phyloP scores from a whole-genome alignment of 176 grass and related monocot genomes.

The Raddia distichophylla region DNA sequence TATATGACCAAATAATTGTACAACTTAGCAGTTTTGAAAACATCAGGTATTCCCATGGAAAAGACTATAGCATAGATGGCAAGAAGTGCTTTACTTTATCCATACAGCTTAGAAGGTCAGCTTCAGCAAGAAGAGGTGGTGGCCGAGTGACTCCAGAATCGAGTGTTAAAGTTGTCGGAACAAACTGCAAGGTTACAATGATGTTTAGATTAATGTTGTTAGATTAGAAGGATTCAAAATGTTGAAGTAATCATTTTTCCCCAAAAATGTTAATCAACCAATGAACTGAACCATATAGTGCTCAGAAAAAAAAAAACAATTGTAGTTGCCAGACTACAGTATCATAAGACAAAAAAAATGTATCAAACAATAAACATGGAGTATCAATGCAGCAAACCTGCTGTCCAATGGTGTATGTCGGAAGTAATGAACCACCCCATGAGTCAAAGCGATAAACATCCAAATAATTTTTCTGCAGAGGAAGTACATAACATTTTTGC shows the following conservation, averaged over 20 bases:
- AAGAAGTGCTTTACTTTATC: slow-evolving; percentile 69
- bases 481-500: slow-evolving; percentile 29
- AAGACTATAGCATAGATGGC: slow-evolving; percentile 29
- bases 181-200: slow-evolving; percentile 66
- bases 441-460: slow-evolving; percentile 95
- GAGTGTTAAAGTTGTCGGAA: slow-evolving; percentile 87
- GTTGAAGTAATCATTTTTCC: neutral
- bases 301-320: no score
- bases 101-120: slow-evolving; percentile 95
- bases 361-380: slow-evolving; percentile 22
- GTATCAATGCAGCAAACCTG: slow-evolving; percentile 58
- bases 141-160: slow-evolving; percentile 94
- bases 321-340: neutral
- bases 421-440: slow-evolving; percentile 92
- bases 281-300: slow-evolving; percentile 16
- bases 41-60: slow-evolving; percentile 17
- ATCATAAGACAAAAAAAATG: slow-evolving; percentile 24
- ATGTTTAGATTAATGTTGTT: slow-evolving; percentile 8
- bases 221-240: slow-evolving; percentile 14
- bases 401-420: slow-evolving; percentile 80
- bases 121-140: slow-evolving; percentile 95
- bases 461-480: slow-evolving; percentile 92
- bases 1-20: slow-evolving; percentile 31
- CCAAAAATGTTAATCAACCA: slow-evolving; percentile 10
- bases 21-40: slow-evolving; percentile 9